Conservation (phyloP, 2,329 filamentous ascomycete genomes). For the Juglanconis oblonga region DNA sequence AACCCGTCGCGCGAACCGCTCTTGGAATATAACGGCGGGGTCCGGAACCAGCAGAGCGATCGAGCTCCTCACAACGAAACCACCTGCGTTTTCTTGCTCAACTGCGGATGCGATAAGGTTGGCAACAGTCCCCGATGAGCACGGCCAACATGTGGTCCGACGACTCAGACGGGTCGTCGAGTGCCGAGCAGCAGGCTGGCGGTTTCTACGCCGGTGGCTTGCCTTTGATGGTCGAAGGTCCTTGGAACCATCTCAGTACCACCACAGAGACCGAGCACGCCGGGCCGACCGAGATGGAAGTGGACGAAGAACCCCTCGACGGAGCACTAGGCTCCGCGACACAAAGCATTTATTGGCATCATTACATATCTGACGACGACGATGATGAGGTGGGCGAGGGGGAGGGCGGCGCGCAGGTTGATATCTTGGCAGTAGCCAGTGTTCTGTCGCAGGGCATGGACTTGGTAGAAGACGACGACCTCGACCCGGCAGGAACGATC, state of each 20-base stretch:
- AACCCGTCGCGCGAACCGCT: background rate
- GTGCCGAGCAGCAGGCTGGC: background rate
- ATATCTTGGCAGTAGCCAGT: conserved; percentile 20
- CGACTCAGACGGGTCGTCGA: conserved; percentile 14
- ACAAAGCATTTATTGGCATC: conserved; percentile 11
- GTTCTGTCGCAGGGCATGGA: conserved; percentile 23
- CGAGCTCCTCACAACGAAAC: background rate
- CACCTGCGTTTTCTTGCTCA: background rate
- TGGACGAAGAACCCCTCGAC: background rate
- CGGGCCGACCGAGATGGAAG: conserved; percentile 1
- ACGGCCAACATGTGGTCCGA: conserved; percentile 20
- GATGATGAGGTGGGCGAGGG: conserved; percentile 24
- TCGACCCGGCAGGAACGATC: conserved; percentile 2
- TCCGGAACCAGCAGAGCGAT: background rate
- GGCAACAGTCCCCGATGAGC: conserved; percentile 10
- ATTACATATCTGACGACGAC: conserved; percentile 24
- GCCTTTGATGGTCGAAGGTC: background rate
- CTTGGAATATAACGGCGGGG: background rate
- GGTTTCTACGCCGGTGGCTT: background rate
- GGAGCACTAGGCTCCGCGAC: background rate
- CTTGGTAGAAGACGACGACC: conserved; percentile 17
- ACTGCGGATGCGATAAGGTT: conserved; percentile 14
- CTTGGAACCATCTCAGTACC: background rate
- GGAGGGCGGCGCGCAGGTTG: conserved; percentile 22
- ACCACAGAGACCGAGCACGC: background rate